A percentile compares a stretch with the other conserved stretches of the same genome.
Evolutionary conservation across 768 basidiomycete genomes (phyloP).

Genomic region (Phylloporus sp.): DNA sequence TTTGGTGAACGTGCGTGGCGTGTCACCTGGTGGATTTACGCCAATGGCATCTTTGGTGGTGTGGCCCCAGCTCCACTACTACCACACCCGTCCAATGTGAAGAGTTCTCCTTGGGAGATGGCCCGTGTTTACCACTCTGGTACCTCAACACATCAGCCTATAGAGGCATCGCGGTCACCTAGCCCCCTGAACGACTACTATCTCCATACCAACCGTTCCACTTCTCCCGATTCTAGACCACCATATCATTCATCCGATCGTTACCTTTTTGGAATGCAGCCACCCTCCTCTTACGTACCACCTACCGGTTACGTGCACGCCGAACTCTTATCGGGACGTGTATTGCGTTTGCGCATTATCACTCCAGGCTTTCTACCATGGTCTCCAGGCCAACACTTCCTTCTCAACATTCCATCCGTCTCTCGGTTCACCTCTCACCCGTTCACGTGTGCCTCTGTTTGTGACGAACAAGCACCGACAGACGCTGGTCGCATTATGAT

Average conservation of each 20-base stretch:
- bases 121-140: conserved; percentile 5
- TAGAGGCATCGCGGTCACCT: conserved; percentile 9
- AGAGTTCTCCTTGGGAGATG: conserved; percentile 26
- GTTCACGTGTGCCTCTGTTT: conserved; percentile 65
- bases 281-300: conserved; percentile 36
- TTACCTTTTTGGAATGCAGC: background rate
- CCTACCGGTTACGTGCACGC: conserved; percentile 68
- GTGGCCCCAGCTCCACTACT: background rate
- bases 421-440: conserved; percentile 64
- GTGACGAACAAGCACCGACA: conserved; percentile 43
- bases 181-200: conserved; percentile 28
- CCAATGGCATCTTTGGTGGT: conserved; percentile 51
- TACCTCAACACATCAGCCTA: background rate
- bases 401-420: conserved; percentile 62
- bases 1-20: conserved; percentile 57
- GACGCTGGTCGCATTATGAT: conserved; percentile 54
- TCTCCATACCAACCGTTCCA: conserved; percentile 4
- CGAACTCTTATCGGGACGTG: conserved; percentile 66
- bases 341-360: conserved; percentile 63
- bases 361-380: conserved; percentile 55
- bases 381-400: conserved; percentile 78
- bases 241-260: background rate
- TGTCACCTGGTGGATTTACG: conserved; percentile 49
- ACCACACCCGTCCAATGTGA: background rate
- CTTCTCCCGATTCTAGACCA: background rate